These are phyloP conservation scores for Aspergillus pseudotamarii DNA, from an alignment of 2,329 filamentous ascomycete genomes.

Conservation along the genomic window DNA sequence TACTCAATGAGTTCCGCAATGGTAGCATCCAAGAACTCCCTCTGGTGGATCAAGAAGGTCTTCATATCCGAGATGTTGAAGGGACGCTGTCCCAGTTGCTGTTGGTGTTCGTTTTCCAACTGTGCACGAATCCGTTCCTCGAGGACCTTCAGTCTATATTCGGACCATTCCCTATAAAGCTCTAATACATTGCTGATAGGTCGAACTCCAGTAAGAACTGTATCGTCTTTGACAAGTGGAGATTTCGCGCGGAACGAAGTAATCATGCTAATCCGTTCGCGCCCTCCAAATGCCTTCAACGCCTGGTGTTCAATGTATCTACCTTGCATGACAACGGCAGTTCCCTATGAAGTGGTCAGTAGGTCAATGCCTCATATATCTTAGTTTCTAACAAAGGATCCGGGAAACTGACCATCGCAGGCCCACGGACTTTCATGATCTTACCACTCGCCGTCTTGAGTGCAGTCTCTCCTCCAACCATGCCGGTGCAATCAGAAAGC, in stretches of 20 bases:
- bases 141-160: conserved; percentile 1
- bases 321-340: conserved; percentile 8
- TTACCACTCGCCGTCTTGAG: neutral
- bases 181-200: neutral
- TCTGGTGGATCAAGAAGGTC: neutral
- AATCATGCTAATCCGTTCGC: conserved; percentile 6
- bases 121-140: neutral
- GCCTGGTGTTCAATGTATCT: conserved; percentile 8
- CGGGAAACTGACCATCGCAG: neutral
- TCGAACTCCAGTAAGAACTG: neutral
- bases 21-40: neutral
- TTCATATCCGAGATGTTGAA: neutral
- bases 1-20: neutral
- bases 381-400: fast-evolving
- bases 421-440: conserved; percentile 4
- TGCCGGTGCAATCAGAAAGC: conserved; percentile 62
- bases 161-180: neutral
- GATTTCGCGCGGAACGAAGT: neutral
- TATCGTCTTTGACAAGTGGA: neutral
- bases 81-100: neutral
- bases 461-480: conserved; percentile 63
- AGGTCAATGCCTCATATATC: neutral
- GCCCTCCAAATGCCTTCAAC: conserved; percentile 1
- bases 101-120: neutral
- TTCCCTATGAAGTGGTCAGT: neutral